A percentile compares a stretch with the other conserved stretches of the same genome.
Evolutionary conservation across 495 filamentous ascomycete species (phyloP).

Genomic region (Tuber indicum): DNA sequence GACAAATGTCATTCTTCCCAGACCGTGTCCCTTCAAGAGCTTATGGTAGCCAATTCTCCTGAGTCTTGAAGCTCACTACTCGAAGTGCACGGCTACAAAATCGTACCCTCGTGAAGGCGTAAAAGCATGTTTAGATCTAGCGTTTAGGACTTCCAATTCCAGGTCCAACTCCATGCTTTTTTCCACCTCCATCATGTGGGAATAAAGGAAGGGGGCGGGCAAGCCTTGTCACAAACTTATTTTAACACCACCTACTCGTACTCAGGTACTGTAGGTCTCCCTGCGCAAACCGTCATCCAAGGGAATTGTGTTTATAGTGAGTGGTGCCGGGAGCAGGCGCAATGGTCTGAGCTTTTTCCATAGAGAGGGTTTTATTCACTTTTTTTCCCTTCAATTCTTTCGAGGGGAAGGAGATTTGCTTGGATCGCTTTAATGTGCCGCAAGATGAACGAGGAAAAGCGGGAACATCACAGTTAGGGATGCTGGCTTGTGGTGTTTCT

Average conservation of each 20-base stretch:
- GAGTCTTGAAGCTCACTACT: background rate
- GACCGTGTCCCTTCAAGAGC: background rate
- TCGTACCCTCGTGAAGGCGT: background rate
- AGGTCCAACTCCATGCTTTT: background rate
- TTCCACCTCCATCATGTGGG: background rate
- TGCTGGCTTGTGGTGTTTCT: background rate
- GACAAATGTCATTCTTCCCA: background rate
- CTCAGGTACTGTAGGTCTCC: background rate
- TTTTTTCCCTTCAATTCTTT: background rate
- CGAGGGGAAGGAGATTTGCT: background rate
- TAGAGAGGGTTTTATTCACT: background rate
- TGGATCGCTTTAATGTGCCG: background rate
- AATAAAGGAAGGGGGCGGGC: background rate
- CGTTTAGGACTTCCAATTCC: background rate
- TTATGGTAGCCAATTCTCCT: background rate
- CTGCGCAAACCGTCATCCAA: background rate
- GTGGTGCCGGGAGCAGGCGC: background rate
- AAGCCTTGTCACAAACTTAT: background rate
- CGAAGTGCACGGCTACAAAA: background rate
- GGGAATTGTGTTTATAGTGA: background rate
- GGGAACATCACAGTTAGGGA: background rate
- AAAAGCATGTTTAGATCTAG: background rate
- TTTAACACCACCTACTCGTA: background rate
- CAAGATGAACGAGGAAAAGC: background rate
- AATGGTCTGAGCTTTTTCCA: background rate